Conservation (phyloP, 768 basidiomycete genomes). For the Hortiboletus flavorubellus region DNA sequence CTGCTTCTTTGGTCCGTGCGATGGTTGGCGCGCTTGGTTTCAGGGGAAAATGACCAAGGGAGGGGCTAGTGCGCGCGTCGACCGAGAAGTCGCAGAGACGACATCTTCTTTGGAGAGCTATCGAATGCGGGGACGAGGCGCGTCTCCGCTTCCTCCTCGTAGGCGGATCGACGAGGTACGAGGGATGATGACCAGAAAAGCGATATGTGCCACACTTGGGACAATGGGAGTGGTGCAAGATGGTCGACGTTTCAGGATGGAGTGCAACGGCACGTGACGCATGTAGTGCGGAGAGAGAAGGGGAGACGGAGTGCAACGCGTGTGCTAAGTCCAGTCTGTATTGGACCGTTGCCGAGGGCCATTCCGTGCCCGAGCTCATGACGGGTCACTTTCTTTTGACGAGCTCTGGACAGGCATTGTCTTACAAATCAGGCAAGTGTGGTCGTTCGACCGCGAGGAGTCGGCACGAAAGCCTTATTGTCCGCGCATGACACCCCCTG, state of each 20-base stretch:
- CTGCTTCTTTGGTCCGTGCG: neutral
- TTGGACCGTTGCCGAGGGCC: conserved; percentile 31
- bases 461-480: conserved; percentile 12
- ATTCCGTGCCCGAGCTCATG: conserved; percentile 3
- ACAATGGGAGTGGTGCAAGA: conserved; percentile 38
- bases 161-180: conserved; percentile 29
- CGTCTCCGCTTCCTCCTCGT: conserved; percentile 21
- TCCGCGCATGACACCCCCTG: conserved; percentile 8
- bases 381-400: neutral
- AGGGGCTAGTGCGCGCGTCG: neutral
- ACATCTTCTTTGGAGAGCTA: conserved; percentile 15
- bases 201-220: conserved; percentile 51
- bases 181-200: conserved; percentile 38
- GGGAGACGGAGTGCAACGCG: conserved; percentile 48
- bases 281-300: conserved; percentile 63
- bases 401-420: conserved; percentile 14
- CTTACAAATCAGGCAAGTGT: conserved; percentile 22
- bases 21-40: neutral
- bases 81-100: conserved; percentile 18
- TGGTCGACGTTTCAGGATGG: conserved; percentile 24
- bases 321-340: conserved; percentile 49
- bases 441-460: conserved; percentile 17
- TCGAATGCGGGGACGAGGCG: neutral
- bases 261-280: conserved; percentile 37
- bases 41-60: too few species aligned